Conservation (phyloP, 805 yeast species). For the Kurtzmaniella cleridarum region DNA sequence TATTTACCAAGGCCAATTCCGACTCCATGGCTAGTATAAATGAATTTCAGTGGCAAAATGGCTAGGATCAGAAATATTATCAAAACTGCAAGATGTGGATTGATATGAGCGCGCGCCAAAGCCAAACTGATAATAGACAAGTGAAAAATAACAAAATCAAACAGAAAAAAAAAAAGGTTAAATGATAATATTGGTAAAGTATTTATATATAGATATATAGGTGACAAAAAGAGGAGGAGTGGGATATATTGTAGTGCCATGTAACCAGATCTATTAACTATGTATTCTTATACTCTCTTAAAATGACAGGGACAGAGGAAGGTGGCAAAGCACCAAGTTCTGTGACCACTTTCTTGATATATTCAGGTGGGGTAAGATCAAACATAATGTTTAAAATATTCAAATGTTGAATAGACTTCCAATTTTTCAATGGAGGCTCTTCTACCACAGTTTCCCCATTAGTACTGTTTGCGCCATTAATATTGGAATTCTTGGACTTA, state of each 20-base stretch:
- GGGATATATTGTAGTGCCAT: too few relatives aligned
- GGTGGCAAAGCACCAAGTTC: constrained; percentile 97
- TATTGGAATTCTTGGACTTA: background rate
- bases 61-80: too few relatives aligned
- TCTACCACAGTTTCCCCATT: constrained; percentile 6
- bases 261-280: constrained; percentile 2
- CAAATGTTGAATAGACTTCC: constrained; percentile 59
- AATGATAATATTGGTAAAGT: too few relatives aligned
- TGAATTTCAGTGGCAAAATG: constrained; percentile 5
- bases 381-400: constrained; percentile 82
- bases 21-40: constrained; percentile 22
- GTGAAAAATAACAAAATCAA: too few relatives aligned
- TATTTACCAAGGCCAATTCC: constrained; percentile 60
- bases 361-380: constrained; percentile 91
- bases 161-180: too few relatives aligned
- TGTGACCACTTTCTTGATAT: constrained; percentile 90
- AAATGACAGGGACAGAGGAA: constrained; percentile 94
- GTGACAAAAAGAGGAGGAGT: too few relatives aligned
- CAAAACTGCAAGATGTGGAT: too few relatives aligned
- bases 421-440: constrained; percentile 47
- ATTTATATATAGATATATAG: too few relatives aligned
- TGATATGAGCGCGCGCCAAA: too few relatives aligned
- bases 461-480: constrained; percentile 8
- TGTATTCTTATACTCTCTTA: constrained; percentile 77
- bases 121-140: too few relatives aligned